Percentiles rank a stretch among this genome's conserved stretches.
Evolutionary conservation across 148 eudicot genomes (phyloP).

Genomic region (Nyssa sinensis): DNA sequence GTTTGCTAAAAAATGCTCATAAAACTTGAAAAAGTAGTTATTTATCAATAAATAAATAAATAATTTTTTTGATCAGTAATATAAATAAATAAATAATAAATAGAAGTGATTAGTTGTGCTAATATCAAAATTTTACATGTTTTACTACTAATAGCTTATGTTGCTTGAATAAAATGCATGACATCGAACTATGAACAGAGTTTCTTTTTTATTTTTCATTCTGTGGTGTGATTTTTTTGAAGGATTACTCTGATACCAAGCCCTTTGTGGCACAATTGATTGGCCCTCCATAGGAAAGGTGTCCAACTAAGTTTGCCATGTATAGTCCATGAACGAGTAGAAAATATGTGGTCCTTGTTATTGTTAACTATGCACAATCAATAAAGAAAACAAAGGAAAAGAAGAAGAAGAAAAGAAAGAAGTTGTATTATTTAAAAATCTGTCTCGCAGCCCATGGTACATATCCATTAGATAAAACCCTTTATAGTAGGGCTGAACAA

Average conservation of each 20-base stretch:
- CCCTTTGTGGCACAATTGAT: not conserved
- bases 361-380: too few relatives aligned
- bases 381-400: too few relatives aligned
- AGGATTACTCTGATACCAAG: not conserved
- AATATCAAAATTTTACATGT: not conserved
- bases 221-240: not conserved
- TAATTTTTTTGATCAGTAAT: too few relatives aligned
- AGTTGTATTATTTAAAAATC: too few relatives aligned
- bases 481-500: too few relatives aligned
- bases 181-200: not conserved
- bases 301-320: not conserved
- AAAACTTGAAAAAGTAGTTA: slow-evolving; percentile 5
- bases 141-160: not conserved
- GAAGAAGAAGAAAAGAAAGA: too few relatives aligned
- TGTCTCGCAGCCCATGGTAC: too few relatives aligned
- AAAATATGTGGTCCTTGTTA: not conserved
- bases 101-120: not conserved
- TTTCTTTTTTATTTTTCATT: not conserved
- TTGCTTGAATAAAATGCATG: slow-evolving; percentile 1
- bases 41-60: too few relatives aligned
- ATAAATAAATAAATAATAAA: too few relatives aligned
- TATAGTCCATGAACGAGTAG: not conserved
- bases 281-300: not conserved
- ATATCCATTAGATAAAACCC: too few relatives aligned
- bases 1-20: not conserved